Base-by-base conservation (phyloP, 2,329 filamentous ascomycete species). In the Parastagonospora avenae region DNA sequence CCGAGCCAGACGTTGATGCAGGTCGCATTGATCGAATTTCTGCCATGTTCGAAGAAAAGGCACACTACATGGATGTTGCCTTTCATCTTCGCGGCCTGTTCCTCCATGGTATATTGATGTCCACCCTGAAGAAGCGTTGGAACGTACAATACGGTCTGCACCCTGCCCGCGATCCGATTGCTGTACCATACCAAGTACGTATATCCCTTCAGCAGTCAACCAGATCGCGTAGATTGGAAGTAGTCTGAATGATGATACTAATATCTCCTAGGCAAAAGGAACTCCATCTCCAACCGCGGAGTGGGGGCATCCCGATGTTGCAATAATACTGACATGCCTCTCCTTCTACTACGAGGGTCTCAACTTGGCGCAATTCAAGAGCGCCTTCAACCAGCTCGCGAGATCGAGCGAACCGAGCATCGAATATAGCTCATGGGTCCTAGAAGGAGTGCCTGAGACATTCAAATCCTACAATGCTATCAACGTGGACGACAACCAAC, bases 241-340 rank as follows among this genome's bases (percentile, higher is more conserved):
- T n/a, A n/a, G n/a, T n/a, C n/a, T n/a, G n/a, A n/a, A n/a, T 24
- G 3, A 5, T 3, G 2, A 39, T 16, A 28, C 36, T 41, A 32
- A 52, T 14, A 14, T 12, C 3, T n/a, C 8, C 6, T 24, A 63
- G 15, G 86, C 86, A 0, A 89, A 90, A 53, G 87, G 86, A 1
- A 77, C 82, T 0, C 86, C 88, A 0, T 82, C 80, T 0, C 80
- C 83, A 1, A 79, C 83, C 6, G 82, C 87, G 0, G 87, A 91
- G 63, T 91, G 81, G 67, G 85, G 87, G 0, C 87, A 91, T 56
- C 86, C 87, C 0, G 83, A 91, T 64, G 85, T 72, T 1, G 63
- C 67, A 1, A 73, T 74, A 31, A 55, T 69, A n/a, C 42, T 74
- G 28, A 73, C 71, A 2, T 68, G 63, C 29, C 68, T 90, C 0